Evolutionary conservation across 768 basidiomycete species (phyloP), one percentile per base, ranked within the genome.

Genomic region (Russula griseocarnosa): DNA sequence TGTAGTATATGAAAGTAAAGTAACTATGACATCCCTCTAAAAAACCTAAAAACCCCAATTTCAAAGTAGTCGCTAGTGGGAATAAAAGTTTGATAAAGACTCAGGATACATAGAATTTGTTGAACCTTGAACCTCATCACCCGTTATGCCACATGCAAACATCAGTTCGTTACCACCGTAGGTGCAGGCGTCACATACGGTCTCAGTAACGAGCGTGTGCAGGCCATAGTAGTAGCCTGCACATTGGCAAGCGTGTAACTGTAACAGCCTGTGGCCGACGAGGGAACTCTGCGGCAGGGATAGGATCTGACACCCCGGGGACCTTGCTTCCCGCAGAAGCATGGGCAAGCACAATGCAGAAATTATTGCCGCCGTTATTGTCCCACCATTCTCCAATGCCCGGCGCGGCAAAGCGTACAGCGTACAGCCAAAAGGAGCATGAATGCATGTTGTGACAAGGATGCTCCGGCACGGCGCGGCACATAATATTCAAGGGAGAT

Each of bases 311-410:
- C 1, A 13, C n/a, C 34, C n/a, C 14, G 36, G 53, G 22, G 34
- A 22, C 20, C 4, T n/a, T 22, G 26, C 28, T 16, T 22, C 40
- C 40, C 9, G 5, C 26, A 16, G 40, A 20, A 16, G 26, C 20
- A 8, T n/a, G 38, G 8, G 22, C 28, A 6, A 63, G 51, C 20
- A 52, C 55, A 26, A 53, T 18, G 20, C 44, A 34, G 8, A 62
- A 63, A 13, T 66, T 16, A 0, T 28, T 18, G 4, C 61, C 61
- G 10, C 65, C 55, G 3, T 66, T 66, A 16, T 63, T 66, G 13
- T 66, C 65, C 65, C 61, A 65, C 64, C 64, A 65, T 28, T 66
- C 65, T 3, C 65, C 61, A 1, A 38, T 3, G 7, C 28, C 61
- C 0, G 55, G 49, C 2, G 38, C 42, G 10, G 42, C 1, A 11